Base-by-base conservation (phyloP, 106 monocot genomes). In the Hemerocallis citrina region DNA sequence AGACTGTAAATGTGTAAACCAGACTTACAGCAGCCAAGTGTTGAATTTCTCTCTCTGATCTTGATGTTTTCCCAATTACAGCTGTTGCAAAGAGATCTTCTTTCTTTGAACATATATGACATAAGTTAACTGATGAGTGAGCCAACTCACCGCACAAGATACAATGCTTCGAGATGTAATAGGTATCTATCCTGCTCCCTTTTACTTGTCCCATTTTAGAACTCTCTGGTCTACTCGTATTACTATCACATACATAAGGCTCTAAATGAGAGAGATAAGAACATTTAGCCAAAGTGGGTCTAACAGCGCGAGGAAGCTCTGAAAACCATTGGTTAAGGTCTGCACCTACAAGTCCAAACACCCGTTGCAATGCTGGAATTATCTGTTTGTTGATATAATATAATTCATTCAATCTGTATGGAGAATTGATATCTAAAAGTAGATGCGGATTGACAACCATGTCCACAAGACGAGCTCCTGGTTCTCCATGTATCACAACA, bases 341-440 rank as follows among this genome's bases (percentile, higher is more conserved):
- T 52, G 65, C 84, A 35, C 87, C 79, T 56, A 96, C 32, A 60
- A 96, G 91, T 23, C 96, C 84, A 75, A 96, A 79, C n/a, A 87
- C 76, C 27, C 96, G 63, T 60, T 91, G 86, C 42, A 96, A 47
- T 21, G 83, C 84, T 34, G 96, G 96, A 58, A 96, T 91, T 28
- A 96, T 91, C 73, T 96, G 96, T 57, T 96, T 96, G 29, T 55
- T 81, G 34, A 96, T 91, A 63, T 96, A 96, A 69, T 91, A 96
- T 29, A 67, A 27, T 20, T 84, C 87, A 65, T 96, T 96, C 62
- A 91, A 60, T 65, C 90, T 74, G 58, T 85, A 85, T 14, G 81
- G 74, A 55, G 90, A 84, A 42, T 70, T 67, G 8, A 91, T 59
- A 28, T 96, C 77, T 56, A 91, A 59, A 36, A 96, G 61, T 12